Evolutionary conservation across 2,329 filamentous ascomycete genomes (phyloP), one percentile per base, ranked within the genome.

Genomic region (Thelonectria blattea): DNA sequence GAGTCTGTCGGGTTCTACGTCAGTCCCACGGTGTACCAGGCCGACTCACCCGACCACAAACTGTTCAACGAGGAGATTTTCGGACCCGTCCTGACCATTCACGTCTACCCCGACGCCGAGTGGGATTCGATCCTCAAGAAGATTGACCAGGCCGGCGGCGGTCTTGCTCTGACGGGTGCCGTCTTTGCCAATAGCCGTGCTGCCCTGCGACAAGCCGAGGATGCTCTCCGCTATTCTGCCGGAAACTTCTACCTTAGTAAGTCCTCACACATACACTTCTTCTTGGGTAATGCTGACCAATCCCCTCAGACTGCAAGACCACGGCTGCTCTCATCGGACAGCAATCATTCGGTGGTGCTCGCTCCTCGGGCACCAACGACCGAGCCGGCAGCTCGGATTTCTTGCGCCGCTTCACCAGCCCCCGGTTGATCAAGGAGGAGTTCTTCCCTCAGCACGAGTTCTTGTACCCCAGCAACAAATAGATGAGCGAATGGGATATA

Each of bases 61-160:
- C 87, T 94, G 62, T 82, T 96, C 47, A 87, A 83, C 49, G 88
- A 86, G 52, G 92, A 96, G 76, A 87, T 96, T 56, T 96, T 96
- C 72, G 92, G 92, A 1, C 92, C 92, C 14, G 78, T 96, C 51
- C 80, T 95, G 12, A 85, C 86, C 18, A 78, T 90, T 10, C 86
- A 96, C 74, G 85, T 93, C 61, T 96, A 95, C 80, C 87, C 91
- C 60, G 92, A 96, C 72, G 77, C 74, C 64, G 77, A 71, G 27
- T 81, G 74, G 62, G 72, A 72, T 2, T 61, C 71, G 3, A 66
- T 76, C 5, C 64, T 80, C n/a, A 68, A 71, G 62, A 61, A 41
- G 14, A 72, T 82, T 14, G 79, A 82, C 65, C 63, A 73, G 58
- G 72, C 76, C 18, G 78, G 79, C 1, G 80, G 76, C 7, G 76